Evolutionary conservation across 768 basidiomycete genomes (phyloP), one percentile per base, ranked within the genome.

Genomic region (Macrolepiota fuliginosa): DNA sequence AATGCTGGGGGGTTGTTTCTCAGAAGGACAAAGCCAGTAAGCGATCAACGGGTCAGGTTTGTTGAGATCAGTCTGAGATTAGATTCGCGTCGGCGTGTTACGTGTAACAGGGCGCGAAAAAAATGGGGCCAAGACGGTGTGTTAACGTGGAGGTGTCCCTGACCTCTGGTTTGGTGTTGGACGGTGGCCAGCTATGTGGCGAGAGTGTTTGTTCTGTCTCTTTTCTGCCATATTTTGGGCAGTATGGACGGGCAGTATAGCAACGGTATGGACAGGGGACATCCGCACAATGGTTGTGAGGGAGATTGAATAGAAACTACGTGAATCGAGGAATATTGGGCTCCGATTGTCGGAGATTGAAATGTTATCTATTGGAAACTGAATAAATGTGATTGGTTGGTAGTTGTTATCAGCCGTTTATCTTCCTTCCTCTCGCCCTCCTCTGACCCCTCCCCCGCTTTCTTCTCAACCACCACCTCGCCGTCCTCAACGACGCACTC

Each of bases 311-410:
- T 42, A n/a, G 24, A 36, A 42, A n/a, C n/a, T n/a, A n/a, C n/a
- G n/a, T n/a, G n/a, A n/a, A n/a, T n/a, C 27, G 57, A 24, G 49
- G 12, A 29, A n/a, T 27, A 10, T 19, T 19, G 19, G 32, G 19
- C 58, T 53, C 51, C 58, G 57, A 11, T 6, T 24, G 59, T 61
- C 59, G 59, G 59, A 54, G 59, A 11, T n/a, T 24, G 29, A 54
- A 61, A 61, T 53, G 29, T 42, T 32, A 54, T 54, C 52, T 61
- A 54, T 61, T 61, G 25, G 51, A 61, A 65, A 63, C 54, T 37
- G 63, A 69, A 71, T 65, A 62, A 67, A 49, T n/a, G 37, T 64
- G 59, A 65, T 66, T 65, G 64, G 56, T 56, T 56, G 45, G 58
- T 47, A 40, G 27, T 53, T 54, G 52, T 61, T 61, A 65, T 63